phyloP scores from a whole-genome alignment of 495 filamentous ascomycete species.

The Penicillium samsonianum region DNA sequence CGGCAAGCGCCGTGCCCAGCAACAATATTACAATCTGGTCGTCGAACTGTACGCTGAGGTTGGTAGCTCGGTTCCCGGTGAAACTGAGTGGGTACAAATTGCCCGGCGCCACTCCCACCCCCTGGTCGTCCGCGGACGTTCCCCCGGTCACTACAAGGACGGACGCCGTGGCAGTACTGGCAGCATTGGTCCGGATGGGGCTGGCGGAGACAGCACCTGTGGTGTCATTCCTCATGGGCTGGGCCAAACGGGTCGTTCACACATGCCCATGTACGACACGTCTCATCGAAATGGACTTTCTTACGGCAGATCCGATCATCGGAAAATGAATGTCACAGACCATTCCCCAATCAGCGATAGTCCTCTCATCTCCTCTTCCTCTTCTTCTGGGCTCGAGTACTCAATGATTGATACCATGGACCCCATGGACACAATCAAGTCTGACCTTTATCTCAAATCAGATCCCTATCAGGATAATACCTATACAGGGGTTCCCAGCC shows the following conservation, averaged over 20 bases:
- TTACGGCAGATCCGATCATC: slow-evolving; percentile 40
- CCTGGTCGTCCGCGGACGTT: slow-evolving; percentile 92
- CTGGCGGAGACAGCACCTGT: slow-evolving; percentile 39
- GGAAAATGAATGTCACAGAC: slow-evolving; percentile 37
- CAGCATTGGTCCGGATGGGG: slow-evolving; percentile 70
- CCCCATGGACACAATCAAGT: slow-evolving; percentile 44
- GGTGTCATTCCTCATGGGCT: slow-evolving; percentile 36
- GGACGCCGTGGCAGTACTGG: slow-evolving; percentile 71
- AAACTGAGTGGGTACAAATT: slow-evolving; percentile 68
- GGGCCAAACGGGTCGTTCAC: slow-evolving; percentile 37
- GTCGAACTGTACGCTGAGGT: slow-evolving; percentile 87
- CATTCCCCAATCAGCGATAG: slow-evolving; percentile 46
- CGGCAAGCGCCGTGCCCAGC: slow-evolving; percentile 84
- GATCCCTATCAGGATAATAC: slow-evolving; percentile 39
- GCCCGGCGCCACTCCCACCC: slow-evolving; percentile 76
- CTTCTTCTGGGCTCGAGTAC: slow-evolving; percentile 45
- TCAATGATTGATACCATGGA: slow-evolving; percentile 46
- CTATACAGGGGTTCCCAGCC: slow-evolving; percentile 27
- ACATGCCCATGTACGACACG: slow-evolving; percentile 42
- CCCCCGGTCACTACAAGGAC: slow-evolving; percentile 89
- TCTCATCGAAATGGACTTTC: slow-evolving; percentile 36
- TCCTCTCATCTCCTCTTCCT: slow-evolving; percentile 47
- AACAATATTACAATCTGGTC: slow-evolving; percentile 92
- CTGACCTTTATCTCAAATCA: slow-evolving; percentile 24
- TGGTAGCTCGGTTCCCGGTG: slow-evolving; percentile 37